Conservation (phyloP, 768 basidiomycete genomes). For the Lentinula detonsa region DNA sequence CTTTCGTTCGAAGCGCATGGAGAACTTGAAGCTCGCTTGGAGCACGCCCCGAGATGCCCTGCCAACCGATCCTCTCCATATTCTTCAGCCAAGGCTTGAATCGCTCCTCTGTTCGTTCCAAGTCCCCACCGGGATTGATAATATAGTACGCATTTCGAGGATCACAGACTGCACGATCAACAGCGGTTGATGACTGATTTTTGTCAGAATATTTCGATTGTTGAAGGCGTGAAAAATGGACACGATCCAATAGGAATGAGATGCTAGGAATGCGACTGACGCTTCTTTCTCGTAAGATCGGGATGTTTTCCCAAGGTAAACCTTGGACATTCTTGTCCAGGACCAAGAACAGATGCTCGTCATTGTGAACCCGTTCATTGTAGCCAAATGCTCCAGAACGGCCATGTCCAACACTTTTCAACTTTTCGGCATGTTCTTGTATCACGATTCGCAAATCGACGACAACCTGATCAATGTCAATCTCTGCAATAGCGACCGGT, state of each 20-base stretch:
- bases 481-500: slow-evolving; percentile 82
- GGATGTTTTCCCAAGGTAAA: slow-evolving; percentile 95
- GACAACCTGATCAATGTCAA: slow-evolving; percentile 87
- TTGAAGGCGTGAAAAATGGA: slow-evolving; percentile 50
- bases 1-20: slow-evolving; percentile 62
- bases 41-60: slow-evolving; percentile 66
- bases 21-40: slow-evolving; percentile 84
- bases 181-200: slow-evolving; percentile 10
- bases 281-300: slow-evolving; percentile 74
- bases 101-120: slow-evolving; percentile 73
- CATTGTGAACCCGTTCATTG: slow-evolving; percentile 18
- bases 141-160: slow-evolving; percentile 72
- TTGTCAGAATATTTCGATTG: slow-evolving; percentile 23
- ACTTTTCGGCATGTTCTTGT: slow-evolving; percentile 55
- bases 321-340: slow-evolving; percentile 86
- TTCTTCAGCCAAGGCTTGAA: slow-evolving; percentile 75
- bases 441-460: slow-evolving; percentile 76
- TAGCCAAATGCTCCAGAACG: slow-evolving; percentile 1
- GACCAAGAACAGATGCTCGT: slow-evolving; percentile 81
- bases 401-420: slow-evolving; percentile 15
- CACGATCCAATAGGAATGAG: slow-evolving; percentile 81
- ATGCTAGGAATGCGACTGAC: slow-evolving; percentile 91
- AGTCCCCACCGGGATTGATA: slow-evolving; percentile 90
- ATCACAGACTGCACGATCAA: slow-evolving; percentile 54
- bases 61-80: slow-evolving; percentile 77